Evolutionary conservation across 139 green algal species (phyloP), one percentile per base, ranked within the genome.

Genomic region (Asterochloris erici): DNA sequence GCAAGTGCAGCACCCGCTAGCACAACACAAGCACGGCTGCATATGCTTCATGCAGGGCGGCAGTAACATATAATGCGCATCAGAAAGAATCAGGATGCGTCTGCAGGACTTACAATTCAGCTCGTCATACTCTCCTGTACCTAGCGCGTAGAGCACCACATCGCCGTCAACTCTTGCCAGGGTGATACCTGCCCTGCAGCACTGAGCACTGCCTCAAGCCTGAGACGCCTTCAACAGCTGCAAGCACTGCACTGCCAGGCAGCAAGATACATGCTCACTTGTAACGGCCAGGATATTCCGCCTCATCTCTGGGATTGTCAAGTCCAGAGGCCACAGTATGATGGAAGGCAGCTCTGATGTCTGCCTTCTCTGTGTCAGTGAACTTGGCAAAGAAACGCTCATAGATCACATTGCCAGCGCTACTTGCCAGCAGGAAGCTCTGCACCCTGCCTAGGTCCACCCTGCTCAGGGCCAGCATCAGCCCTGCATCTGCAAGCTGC

Each of bases 41-140:
- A 9, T 4, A 9, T 71, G 17, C 19, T 71, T 71, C 4, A 71
- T 71, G 66, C 66, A 26, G 19, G 21, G 66, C 2, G 66, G 66
- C 17, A 24, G 21, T 9, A n/a, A n/a, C n/a, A n/a, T n/a, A n/a
- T n/a, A 26, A 9, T 26, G 66, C 66, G n/a, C 23, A 77, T 16
- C 24, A 29, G 63, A 24, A 60, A 9, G 1, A 77, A 10, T 54
- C 38, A 54, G 38, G 14, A 77, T 77, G 14, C 14, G 24, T 16
- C n/a, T 26, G 17, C 16, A 15, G 26, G 1, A 54, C 83, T 54
- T 27, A 86, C 83, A 68, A 11, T 63, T 82, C 24, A 86, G 77
- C 61, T 86, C 83, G 69, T 86, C 83, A 73, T 86, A 86, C 29
- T 86, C 83, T 70, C 83, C 83, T 38, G 68, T 86, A 27, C 83